Evolutionary conservation across 2,329 filamentous ascomycete species (phyloP), one percentile per base, ranked within the genome.

Genomic region (Colletotrichum godetiae): DNA sequence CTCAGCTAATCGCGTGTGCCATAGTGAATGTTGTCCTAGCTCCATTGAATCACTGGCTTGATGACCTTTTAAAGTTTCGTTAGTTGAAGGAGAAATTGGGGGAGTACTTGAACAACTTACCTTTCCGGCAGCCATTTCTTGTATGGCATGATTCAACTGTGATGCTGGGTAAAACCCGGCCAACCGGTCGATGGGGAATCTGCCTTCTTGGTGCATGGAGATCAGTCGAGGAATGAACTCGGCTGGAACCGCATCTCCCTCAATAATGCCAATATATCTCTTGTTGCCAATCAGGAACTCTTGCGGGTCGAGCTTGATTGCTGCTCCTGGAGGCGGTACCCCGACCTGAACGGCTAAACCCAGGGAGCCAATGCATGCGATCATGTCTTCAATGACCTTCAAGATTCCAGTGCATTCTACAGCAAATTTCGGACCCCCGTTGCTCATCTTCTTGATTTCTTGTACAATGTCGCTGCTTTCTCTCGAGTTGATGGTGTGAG

Each of bases 341-440:
- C 68, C 68, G 37, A 72, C 68, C 1, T 68, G 57, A 2, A 72
- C 64, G 1, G 68, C 68, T 29, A 58, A 68, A 5, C 68, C 68
- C 10, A 58, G 7, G 2, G 68, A 52, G 12, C 57, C 53, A 35
- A 72, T 57, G 12, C 68, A 72, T 8, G 49, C 64, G 4, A 72
- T 62, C 57, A 62, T 62, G 35, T 72, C 68, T 33, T 72, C 68
- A 8, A 98, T 99, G 67, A 99, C 97, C 78, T 92, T 91, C 62
- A 98, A 95, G 80, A 98, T 98, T 74, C 97, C 97, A 7, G 97
- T 99, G 89, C 97, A 98, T 88, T 99, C 97, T 82, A 99, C 98
- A 61, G 97, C 98, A 88, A 98, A 98, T 87, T 98, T 96, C 82
- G 95, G 97, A 62, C 97, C 97, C 76, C 97, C 97, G 79, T 98